phyloP scores from a whole-genome alignment of 257 asterid species.

The Ehretia macrophylla region DNA sequence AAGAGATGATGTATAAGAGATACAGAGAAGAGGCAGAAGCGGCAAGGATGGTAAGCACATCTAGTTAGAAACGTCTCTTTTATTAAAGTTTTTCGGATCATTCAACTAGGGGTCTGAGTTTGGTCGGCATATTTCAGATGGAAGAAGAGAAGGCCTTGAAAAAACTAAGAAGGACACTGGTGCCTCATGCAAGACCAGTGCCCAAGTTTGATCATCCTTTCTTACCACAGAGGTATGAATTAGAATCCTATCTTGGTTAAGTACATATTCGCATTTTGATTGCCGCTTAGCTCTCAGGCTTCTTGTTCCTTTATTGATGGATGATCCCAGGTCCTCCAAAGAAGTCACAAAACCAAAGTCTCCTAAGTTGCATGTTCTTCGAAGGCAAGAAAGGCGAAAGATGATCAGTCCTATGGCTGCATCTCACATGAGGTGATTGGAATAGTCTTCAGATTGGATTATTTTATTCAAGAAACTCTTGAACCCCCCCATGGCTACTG shows the following conservation, averaged over 20 bases:
- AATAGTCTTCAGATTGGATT: background rate
- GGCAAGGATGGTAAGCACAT: constrained; percentile 54
- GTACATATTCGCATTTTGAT: background rate
- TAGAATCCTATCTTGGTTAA: no score
- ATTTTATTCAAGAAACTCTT: constrained; percentile 49
- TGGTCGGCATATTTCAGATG: constrained; percentile 38
- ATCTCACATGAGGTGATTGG: constrained; percentile 61
- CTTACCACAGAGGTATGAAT: constrained; percentile 64
- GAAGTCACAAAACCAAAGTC: constrained; percentile 72
- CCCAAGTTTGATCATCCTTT: constrained; percentile 75
- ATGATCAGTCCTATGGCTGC: constrained; percentile 34
- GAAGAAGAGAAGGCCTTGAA: constrained; percentile 96
- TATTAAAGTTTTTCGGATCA: no score
- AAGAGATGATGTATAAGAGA: constrained; percentile 71
- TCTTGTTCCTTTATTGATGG: background rate
- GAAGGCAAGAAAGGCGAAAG: constrained; percentile 57
- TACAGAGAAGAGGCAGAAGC: constrained; percentile 89
- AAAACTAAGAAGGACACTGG: constrained; percentile 71
- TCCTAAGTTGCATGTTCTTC: constrained; percentile 57
- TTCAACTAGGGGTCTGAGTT: no score
- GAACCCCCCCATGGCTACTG: constrained; percentile 34
- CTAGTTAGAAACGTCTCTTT: background rate
- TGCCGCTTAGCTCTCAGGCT: background rate
- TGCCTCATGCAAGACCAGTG: constrained; percentile 78
- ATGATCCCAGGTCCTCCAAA: constrained; percentile 45